A percentile compares a stretch with the other conserved stretches of the same genome.
Conservation (phyloP, 352 stramenopile genomes). For the Pythium myriotylum region DNA sequence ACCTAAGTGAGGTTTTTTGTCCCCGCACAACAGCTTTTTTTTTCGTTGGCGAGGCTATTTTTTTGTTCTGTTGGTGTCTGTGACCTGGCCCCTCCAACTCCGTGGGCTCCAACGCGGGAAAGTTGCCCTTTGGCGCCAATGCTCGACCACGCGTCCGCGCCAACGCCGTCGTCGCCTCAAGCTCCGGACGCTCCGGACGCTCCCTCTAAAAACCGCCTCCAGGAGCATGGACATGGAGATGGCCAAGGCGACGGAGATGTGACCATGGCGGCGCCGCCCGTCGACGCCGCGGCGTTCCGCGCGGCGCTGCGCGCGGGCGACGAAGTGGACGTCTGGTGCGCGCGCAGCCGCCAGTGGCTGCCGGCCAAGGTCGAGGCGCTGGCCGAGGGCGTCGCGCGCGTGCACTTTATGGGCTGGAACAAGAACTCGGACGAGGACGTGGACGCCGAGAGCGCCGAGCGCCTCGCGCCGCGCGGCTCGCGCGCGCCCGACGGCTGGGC, state of each 20-base stretch:
- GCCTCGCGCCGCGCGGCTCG: conserved; percentile 45
- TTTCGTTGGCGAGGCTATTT: neutral
- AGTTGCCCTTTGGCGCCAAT: conserved; percentile 21
- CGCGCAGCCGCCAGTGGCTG: conserved; percentile 55
- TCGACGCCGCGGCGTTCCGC: conserved; percentile 29
- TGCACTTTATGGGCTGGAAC: conserved; percentile 78
- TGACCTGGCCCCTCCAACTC: neutral
- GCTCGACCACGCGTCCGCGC: neutral
- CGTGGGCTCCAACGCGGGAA: conserved; percentile 6
- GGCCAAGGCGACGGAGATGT: conserved; percentile 8
- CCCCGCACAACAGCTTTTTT: conserved; percentile 1
- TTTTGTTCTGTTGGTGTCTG: conserved; percentile 8
- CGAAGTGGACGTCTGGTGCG: conserved; percentile 65
- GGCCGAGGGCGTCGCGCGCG: conserved; percentile 27
- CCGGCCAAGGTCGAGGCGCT: conserved; percentile 53
- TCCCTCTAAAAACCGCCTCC: conserved; percentile 4
- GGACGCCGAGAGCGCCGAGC: conserved; percentile 25
- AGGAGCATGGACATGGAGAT: neutral
- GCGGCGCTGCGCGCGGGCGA: conserved; percentile 33
- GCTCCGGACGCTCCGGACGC: neutral
- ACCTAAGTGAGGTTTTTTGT: too few species aligned
- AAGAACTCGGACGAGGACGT: conserved; percentile 60
- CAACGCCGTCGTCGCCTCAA: neutral
- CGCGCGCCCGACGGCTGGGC: conserved; percentile 44
- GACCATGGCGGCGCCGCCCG: conserved; percentile 13